Conservation (phyloP, 2,329 filamentous ascomycete genomes). For the Ascochyta fabae region DNA sequence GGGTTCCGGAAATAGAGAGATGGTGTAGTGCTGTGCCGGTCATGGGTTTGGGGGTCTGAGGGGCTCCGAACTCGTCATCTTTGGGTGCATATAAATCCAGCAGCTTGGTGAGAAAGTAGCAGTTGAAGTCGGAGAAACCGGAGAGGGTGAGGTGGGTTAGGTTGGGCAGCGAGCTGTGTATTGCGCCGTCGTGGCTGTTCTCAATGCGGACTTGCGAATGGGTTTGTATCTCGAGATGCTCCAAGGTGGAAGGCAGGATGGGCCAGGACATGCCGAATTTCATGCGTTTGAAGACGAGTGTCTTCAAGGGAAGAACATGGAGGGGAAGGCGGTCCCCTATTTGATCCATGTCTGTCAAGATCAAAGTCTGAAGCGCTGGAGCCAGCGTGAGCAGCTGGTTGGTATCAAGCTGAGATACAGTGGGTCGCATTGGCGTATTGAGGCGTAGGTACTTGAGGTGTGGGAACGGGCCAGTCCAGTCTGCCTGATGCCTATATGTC, state of each 20-base stretch:
- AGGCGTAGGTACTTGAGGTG: conserved; percentile 31
- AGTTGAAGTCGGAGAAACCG: conserved; percentile 15
- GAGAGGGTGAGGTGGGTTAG: conserved; percentile 30
- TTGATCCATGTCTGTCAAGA: conserved; percentile 11
- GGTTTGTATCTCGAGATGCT: conserved; percentile 19
- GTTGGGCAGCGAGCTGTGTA: conserved; percentile 5
- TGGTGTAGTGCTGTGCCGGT: conserved; percentile 7
- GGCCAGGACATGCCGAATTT: conserved; percentile 1
- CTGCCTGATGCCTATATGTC: not conserved
- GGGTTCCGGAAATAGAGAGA: conserved; percentile 10
- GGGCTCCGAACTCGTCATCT: not conserved
- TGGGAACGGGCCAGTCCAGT: conserved; percentile 36
- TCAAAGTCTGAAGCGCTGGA: not conserved
- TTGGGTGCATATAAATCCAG: conserved; percentile 16
- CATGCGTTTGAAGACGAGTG: conserved; percentile 20
- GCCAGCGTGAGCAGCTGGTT: not conserved
- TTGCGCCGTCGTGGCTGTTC: too few species aligned
- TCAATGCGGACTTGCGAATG: not conserved
- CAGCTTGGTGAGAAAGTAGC: conserved; percentile 13
- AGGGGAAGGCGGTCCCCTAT: not conserved
- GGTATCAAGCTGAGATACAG: not conserved
- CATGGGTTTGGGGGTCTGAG: not conserved
- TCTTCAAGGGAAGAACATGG: conserved; percentile 2
- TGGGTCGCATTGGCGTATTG: not conserved
- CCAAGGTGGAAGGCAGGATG: conserved; percentile 25